Conservation (phyloP, 2,329 filamentous ascomycete species). For the Aureobasidium namibiae region DNA sequence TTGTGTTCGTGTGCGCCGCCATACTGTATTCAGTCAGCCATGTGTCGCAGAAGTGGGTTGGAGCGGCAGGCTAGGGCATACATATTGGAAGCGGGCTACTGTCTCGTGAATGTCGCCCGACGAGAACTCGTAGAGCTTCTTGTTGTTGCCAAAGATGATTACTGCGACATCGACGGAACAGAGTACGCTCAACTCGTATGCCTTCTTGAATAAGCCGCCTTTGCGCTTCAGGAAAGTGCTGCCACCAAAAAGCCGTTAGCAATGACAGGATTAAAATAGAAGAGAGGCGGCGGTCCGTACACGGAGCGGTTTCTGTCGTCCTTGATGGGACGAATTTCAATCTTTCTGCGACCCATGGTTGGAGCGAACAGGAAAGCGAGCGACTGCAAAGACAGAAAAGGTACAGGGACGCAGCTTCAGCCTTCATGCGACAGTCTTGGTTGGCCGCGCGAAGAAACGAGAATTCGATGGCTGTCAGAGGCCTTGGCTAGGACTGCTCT, state of each 20-base stretch:
- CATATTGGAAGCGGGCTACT: slow-evolving; percentile 81
- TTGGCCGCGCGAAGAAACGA: background rate
- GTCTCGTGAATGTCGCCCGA: slow-evolving; percentile 89
- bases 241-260: slow-evolving; percentile 13
- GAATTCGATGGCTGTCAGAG: background rate
- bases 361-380: background rate
- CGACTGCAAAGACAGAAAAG: background rate
- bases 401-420: background rate
- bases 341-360: slow-evolving; percentile 93
- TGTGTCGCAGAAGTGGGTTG: slow-evolving; percentile 9
- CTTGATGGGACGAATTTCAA: slow-evolving; percentile 99
- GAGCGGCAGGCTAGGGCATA: slow-evolving; percentile 42
- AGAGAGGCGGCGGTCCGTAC: slow-evolving; percentile 42
- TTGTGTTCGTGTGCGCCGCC: slow-evolving; percentile 93
- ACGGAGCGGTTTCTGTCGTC: slow-evolving; percentile 96
- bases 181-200: slow-evolving; percentile 93
- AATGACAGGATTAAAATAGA: background rate
- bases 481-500: background rate
- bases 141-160: slow-evolving; percentile 97
- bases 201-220: slow-evolving; percentile 98
- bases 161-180: slow-evolving; percentile 98
- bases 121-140: slow-evolving; percentile 97
- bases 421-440: background rate
- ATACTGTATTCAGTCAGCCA: slow-evolving; percentile 52
- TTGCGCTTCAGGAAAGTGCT: slow-evolving; percentile 98